These are phyloP conservation scores for Pseudoscleropodium purum DNA, from an alignment of 225 moss, liverwort and hornwort genomes.

Conservation along the genomic window DNA sequence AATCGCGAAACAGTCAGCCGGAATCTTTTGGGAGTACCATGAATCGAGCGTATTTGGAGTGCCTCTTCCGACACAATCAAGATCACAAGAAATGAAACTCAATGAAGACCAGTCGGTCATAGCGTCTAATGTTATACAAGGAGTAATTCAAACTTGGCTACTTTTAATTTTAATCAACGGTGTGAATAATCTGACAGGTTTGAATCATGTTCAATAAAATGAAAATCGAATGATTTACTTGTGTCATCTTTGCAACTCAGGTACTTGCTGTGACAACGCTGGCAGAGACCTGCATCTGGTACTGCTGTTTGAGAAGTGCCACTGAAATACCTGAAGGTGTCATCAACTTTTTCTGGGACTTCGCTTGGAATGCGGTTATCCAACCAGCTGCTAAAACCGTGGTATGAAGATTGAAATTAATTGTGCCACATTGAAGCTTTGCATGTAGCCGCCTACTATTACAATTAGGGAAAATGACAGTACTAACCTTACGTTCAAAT, in stretches of 20 bases:
- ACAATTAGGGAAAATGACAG: background rate
- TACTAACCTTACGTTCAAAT: background rate
- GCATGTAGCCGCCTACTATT: background rate
- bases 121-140: constrained; percentile 51
- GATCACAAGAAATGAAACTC: constrained; percentile 48
- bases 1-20: constrained; percentile 43
- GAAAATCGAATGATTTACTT: background rate
- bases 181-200: background rate
- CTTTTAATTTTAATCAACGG: background rate
- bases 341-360: constrained; percentile 55
- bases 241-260: constrained; percentile 24
- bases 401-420: constrained; percentile 23
- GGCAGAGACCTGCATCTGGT: constrained; percentile 72
- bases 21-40: constrained; percentile 55
- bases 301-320: constrained; percentile 36
- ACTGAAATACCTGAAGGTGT: constrained; percentile 51
- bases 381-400: constrained; percentile 23
- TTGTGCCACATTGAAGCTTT: background rate
- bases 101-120: constrained; percentile 35
- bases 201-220: background rate
- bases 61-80: constrained; percentile 41
- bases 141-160: constrained; percentile 29
- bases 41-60: background rate
- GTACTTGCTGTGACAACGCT: constrained; percentile 59
- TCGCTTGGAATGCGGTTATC: constrained; percentile 56